Evolutionary conservation across 129 eudicot genomes (phyloP).

Genomic region (Calendula officinalis): DNA sequence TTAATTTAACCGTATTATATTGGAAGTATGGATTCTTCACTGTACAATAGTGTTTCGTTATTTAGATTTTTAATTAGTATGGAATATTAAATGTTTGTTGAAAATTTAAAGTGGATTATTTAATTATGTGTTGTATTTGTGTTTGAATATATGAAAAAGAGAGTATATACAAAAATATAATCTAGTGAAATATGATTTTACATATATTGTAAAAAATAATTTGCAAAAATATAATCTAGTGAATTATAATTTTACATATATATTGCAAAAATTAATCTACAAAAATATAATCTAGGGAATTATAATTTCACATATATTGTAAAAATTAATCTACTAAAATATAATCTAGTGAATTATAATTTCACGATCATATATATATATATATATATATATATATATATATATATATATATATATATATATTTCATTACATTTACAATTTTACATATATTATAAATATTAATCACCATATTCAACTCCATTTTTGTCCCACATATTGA

Average conservation of each 20-base stretch:
- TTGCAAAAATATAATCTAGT: no score
- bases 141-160: not conserved
- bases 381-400: not conserved
- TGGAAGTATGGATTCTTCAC: not conserved
- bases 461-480: not conserved
- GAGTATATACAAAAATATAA: not conserved
- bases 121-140: not conserved
- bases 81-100: not conserved
- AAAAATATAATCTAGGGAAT: no score
- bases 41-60: not conserved
- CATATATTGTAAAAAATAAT: no score
- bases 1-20: not conserved
- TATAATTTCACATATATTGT: no score
- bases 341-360: no score
- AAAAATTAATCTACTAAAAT: no score
- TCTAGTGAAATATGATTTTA: no score
- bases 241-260: not conserved
- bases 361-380: not conserved
- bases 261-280: not conserved
- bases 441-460: not conserved
- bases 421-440: not conserved
- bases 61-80: not conserved
- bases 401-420: slow-evolving; percentile 3
- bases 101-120: not conserved
- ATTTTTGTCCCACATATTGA: not conserved